Evolutionary conservation across 1,139 yeast species (phyloP).

Genomic region (Pichia sp.): DNA sequence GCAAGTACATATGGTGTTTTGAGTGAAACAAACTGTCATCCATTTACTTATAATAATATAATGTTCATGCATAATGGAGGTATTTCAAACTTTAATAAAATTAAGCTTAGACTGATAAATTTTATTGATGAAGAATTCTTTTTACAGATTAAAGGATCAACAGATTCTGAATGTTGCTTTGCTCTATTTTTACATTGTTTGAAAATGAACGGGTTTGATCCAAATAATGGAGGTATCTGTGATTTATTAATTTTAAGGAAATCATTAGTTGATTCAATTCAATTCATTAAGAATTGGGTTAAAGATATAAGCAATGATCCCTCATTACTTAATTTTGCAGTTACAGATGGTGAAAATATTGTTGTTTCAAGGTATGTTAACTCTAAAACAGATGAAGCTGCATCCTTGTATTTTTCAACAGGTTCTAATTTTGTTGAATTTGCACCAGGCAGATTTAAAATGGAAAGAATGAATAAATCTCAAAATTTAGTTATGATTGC

Average conservation of each 20-base stretch:
- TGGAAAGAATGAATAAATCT: constrained; percentile 89
- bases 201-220: constrained; percentile 68
- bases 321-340: constrained; percentile 84
- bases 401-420: constrained; percentile 88
- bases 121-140: constrained; percentile 78
- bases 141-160: constrained; percentile 78
- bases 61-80: constrained; percentile 99
- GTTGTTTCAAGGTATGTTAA: constrained; percentile 86
- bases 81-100: constrained; percentile 60
- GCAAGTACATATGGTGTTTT: constrained; percentile 94
- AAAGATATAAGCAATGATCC: constrained; percentile 59
- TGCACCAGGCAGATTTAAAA: constrained; percentile 81
- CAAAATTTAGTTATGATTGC: constrained; percentile 96
- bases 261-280: constrained; percentile 71
- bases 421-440: constrained; percentile 89
- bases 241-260: constrained; percentile 55
- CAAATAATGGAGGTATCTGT: constrained; percentile 38
- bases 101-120: constrained; percentile 65
- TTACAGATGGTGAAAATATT: constrained; percentile 87
- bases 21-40: constrained; percentile 94
- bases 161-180: constrained; percentile 94
- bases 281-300: constrained; percentile 63
- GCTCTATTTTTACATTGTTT: constrained; percentile 79
- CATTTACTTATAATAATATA: constrained; percentile 75
- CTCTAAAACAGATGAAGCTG: constrained; percentile 89